Base-by-base conservation (phyloP, 345 rosid genomes). In the Trapa bicornis region DNA sequence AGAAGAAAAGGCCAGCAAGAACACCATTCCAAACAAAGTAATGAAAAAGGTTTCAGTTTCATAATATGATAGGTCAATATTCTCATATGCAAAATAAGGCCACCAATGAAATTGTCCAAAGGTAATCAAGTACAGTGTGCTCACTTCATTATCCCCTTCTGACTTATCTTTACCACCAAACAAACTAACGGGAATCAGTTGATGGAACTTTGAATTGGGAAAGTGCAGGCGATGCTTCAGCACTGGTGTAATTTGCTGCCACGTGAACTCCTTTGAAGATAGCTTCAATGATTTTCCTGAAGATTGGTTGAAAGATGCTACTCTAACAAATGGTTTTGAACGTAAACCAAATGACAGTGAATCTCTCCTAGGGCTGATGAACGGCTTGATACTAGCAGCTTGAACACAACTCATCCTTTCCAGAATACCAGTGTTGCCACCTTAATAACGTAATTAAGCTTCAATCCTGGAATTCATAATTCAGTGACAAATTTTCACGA, bases 161-260 rank as follows among this genome's bases (percentile, higher is more conserved):
- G 88, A 71, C 79, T 81, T 81, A 75, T 75, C 94, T 69, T 86
- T 80, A 15, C 87, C 89, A 35, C 89, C 94, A 70, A 89, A 82
- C 39, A 82, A 77, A 75, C 91, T 85, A 32, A 85, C 78, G 65
- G 80, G 73, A 11, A 82, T 10, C 48, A 64, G 14, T 66, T 53
- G 79, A 45, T 38, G 75, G 66, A 71, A 61, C 52, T 72, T 82
- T n/a, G 9, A 22, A 50, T 48, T 45, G 68, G 75, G 66, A 33
- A 57, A 37, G 61, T 17, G n/a, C 37, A n/a, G 72, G 13, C 14
- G 67, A 61, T 70, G 77, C 70, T 77, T 76, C 65, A 70, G 45
- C 47, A 68, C 50, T 62, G 72, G 77, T 5, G 68, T 64, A 72
- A 67, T 74, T 56, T 67, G 78, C 62, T 65, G 67, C 65, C 70